Conservation (phyloP, 2,329 filamentous ascomycete species). For the Cercospora sesami region DNA sequence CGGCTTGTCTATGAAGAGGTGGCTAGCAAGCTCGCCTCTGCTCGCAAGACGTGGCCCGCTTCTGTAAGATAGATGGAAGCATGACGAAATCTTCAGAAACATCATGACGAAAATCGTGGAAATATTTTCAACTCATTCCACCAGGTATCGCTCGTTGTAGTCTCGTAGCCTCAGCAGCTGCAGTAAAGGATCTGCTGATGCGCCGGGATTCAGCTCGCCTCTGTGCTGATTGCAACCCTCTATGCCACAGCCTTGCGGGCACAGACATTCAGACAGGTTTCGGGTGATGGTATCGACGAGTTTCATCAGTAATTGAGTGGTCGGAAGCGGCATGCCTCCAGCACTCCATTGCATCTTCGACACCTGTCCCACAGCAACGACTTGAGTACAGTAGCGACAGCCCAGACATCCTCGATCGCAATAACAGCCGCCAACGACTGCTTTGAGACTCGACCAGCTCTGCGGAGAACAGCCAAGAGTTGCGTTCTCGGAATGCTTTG, state of each 20-base stretch:
- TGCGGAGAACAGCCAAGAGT: background rate
- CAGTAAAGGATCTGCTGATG: background rate
- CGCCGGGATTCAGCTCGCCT: background rate
- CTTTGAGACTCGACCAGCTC: background rate
- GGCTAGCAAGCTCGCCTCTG: background rate
- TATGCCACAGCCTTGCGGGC: slow-evolving; percentile 1
- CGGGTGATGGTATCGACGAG: background rate
- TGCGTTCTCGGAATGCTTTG: background rate
- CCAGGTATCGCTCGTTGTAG: background rate
- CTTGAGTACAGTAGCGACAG: slow-evolving; percentile 1
- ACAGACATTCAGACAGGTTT: background rate
- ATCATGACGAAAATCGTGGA: background rate
- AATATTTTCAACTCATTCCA: background rate
- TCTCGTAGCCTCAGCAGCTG: background rate
- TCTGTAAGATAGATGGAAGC: background rate
- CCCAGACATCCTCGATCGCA: slow-evolving; percentile 2
- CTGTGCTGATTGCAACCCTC: background rate
- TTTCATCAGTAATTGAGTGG: background rate
- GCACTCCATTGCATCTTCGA: slow-evolving; percentile 4
- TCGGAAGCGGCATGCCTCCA: background rate
- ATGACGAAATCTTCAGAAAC: background rate
- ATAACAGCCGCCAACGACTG: background rate
- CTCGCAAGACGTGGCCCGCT: background rate
- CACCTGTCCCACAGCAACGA: background rate
- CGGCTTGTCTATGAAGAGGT: background rate